Evolutionary conservation across 2,329 filamentous ascomycete genomes (phyloP), one percentile per base, ranked within the genome.

Genomic region (Chaetomium sp.): DNA sequence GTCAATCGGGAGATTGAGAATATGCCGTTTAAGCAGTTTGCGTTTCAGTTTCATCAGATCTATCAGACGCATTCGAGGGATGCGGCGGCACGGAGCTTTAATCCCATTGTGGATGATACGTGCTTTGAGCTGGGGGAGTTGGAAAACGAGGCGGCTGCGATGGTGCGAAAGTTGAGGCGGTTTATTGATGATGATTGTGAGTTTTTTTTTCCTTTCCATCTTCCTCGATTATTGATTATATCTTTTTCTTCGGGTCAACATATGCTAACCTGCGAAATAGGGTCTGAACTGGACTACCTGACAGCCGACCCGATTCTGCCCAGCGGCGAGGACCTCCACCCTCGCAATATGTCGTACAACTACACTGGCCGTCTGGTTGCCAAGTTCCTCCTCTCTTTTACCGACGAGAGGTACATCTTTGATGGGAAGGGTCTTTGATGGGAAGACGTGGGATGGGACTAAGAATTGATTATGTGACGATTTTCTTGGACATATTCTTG

Each of bases 1-100:
- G 68, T 77, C 35, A 79, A 76, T 68, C 67, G 67, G 35, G 76
- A 79, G 64, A 72, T 83, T 47, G 80, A 83, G 64, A 80, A 80
- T 61, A 70, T 82, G 70, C 80, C 80, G 0, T 83, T 83, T 64
- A 79, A 76, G 67, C 79, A 83, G 67, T 81, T 83, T 62, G 78
- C 77, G 3, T 80, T 79, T 59, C 79, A 81, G 67, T 83, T 83
- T 65, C 80, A 83, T 66, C 75, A 81, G 63, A 73, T 81, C 54
- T 83, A 81, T 62, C 79, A 81, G 70, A 82, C 80, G 19, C 78
- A 81, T 64, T 74, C 71, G 53, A 72, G 71, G 60, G 77, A 81
- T 59, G 71, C 71, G 3, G 73, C 74, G 44, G 66, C 72, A 6
- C 77, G 71, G 66, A 71, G 79, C 49, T 83, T 81, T 64, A 83